phyloP scores from a whole-genome alignment of 257 asterid genomes.

The Prunella vulgaris region DNA sequence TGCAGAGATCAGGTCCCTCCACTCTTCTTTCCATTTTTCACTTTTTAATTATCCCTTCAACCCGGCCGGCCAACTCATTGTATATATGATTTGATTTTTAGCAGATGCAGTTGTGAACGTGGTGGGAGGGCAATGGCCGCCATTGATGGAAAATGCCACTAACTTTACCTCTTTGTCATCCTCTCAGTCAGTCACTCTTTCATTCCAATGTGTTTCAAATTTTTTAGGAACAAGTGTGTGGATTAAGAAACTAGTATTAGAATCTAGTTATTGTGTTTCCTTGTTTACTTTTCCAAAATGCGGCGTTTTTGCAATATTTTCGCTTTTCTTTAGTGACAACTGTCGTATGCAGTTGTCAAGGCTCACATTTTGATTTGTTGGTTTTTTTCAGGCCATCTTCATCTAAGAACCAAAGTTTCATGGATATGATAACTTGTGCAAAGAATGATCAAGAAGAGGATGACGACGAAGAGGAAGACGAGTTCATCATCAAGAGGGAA shows the following conservation, averaged over 20 bases:
- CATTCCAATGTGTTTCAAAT: not conserved
- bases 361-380: not conserved
- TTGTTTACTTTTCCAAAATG: not conserved
- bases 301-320: not conserved
- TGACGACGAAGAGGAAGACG: constrained; percentile 75
- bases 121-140: constrained; percentile 57
- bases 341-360: too few species aligned
- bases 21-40: too few species aligned
- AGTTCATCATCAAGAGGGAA: constrained; percentile 63
- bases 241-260: too few species aligned
- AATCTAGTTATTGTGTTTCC: too few species aligned
- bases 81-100: constrained; percentile 5
- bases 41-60: not conserved
- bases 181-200: constrained; percentile 58
- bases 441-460: constrained; percentile 69
- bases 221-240: not conserved
- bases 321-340: not conserved
- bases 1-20: constrained; percentile 41
- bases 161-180: constrained; percentile 68
- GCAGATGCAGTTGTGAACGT: constrained; percentile 54
- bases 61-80: not conserved
- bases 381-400: constrained; percentile 59
- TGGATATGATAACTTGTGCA: constrained; percentile 70
- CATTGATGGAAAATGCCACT: constrained; percentile 49
- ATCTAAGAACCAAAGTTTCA: constrained; percentile 64